phyloP scores from a whole-genome alignment of 176 grass and related monocot species.

The Melocanna baccifera region DNA sequence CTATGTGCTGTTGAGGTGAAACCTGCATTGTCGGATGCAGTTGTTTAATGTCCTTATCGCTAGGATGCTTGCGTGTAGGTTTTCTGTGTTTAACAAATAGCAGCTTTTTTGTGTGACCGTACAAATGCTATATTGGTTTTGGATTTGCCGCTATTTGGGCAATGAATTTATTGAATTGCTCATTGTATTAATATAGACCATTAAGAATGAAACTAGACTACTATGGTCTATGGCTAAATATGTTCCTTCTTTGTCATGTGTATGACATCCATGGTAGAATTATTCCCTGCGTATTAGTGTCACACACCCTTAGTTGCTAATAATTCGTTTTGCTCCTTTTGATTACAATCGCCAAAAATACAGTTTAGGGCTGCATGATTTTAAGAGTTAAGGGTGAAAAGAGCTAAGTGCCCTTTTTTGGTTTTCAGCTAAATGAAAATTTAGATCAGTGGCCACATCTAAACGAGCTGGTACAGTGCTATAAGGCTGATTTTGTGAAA shows the following conservation, averaged over 20 bases:
- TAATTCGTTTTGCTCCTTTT: constrained; percentile 5
- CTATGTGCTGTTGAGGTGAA: neutral
- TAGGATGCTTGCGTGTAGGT: neutral
- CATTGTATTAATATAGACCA: neutral
- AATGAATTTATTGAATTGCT: neutral
- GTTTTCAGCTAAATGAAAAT: constrained; percentile 83
- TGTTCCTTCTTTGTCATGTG: neutral
- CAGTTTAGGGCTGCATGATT: neutral
- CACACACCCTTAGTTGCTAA: neutral
- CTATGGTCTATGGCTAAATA: neutral
- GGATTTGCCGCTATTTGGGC: neutral
- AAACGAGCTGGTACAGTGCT: constrained; percentile 90
- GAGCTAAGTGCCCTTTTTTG: constrained; percentile 19
- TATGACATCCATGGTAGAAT: neutral
- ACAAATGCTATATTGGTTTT: neutral
- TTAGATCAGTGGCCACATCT: constrained; percentile 98
- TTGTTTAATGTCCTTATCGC: neutral
- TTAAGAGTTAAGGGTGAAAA: constrained; percentile 14
- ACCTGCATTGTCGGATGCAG: neutral
- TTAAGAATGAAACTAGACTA: neutral
- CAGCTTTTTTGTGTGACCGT: neutral
- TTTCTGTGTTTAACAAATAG: neutral
- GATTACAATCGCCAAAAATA: neutral
- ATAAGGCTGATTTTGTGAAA: constrained; percentile 89
- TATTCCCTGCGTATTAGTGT: neutral